Evolutionary conservation across 495 filamentous ascomycete species (phyloP), one percentile per base, ranked within the genome.

Genomic region (Clavariopsis aquatica): DNA sequence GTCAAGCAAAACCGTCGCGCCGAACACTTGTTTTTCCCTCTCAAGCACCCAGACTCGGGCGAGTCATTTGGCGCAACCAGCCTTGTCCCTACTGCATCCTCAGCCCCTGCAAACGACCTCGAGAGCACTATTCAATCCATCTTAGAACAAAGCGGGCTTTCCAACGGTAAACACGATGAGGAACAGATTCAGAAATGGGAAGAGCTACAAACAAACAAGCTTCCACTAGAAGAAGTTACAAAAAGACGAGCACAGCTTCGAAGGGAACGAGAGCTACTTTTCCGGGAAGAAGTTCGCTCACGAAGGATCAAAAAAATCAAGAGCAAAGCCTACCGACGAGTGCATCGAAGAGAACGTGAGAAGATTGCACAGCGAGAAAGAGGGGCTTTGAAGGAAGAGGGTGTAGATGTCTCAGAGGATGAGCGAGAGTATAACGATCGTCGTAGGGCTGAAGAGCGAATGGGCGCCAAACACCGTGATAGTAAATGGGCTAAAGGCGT

Each of bases 301-400:
- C 96, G 93, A 76, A 87, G 94, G 2, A 89, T 98, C 75, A 96
- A 96, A 76, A 98, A 97, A 79, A 98, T 98, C 74, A 98, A 98
- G 79, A 92, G 88, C 69, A 98, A 96, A 71, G 84, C 92, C 0
- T 98, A 93, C 71, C 87, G 92, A 19, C 86, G 92, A 53, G 87
- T 98, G 23, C 95, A 97, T 73, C 87, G 94, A 36, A 96, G 90
- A 69, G 90, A 96, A 69, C 82, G 86, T 13, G 85, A 91, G 72
- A 85, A 85, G 60, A 77, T 87, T 45, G 86, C 89, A 63, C 80
- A 90, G 53, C 83, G 84, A n/a, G 86, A 91, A 55, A 80, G 82
- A 26, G 85, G 91, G 45, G 85, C 85, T 27, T 78, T 93, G 45
- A 75, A 80, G 20, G 85, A 84, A 46, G 85, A 86, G 22, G 93